These are phyloP conservation scores for Metschnikowia continentalis DNA, from an alignment of 805 yeast genomes.

Conservation along the genomic window DNA sequence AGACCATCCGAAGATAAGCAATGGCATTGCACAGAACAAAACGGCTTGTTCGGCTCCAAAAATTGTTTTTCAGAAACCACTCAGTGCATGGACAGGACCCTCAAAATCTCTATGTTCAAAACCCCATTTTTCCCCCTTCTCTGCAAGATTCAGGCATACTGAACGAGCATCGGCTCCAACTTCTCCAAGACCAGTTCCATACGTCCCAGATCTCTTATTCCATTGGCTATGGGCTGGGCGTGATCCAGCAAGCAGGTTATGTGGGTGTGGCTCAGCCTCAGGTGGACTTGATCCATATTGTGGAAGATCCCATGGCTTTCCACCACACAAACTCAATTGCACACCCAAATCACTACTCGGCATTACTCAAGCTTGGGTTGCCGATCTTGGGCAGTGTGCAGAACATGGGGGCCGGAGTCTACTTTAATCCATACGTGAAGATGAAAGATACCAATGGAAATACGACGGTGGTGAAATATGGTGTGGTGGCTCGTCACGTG, in stretches of 20 bases:
- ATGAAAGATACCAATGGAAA: slow-evolving; percentile 41
- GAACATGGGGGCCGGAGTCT: slow-evolving; percentile 81
- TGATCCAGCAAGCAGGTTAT: slow-evolving; percentile 63
- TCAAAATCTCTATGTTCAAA: too few species aligned
- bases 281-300: slow-evolving; percentile 81
- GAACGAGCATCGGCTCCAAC: slow-evolving; percentile 6
- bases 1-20: background rate
- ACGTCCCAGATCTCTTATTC: slow-evolving; percentile 69
- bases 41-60: background rate
- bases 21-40: background rate
- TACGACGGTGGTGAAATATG: slow-evolving; percentile 64
- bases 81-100: background rate
- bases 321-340: slow-evolving; percentile 68
- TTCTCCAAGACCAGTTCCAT: slow-evolving; percentile 8
- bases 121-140: background rate
- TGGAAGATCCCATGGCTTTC: slow-evolving; percentile 69
- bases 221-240: slow-evolving; percentile 95
- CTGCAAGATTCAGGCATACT: slow-evolving; percentile 1
- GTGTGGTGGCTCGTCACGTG: slow-evolving; percentile 65
- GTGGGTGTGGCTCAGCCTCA: slow-evolving; percentile 50
- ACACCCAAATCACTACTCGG: slow-evolving; percentile 75
- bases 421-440: slow-evolving; percentile 85
- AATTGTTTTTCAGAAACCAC: background rate
- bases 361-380: slow-evolving; percentile 43
- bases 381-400: slow-evolving; percentile 48